phyloP scores from a whole-genome alignment of 2,329 filamentous ascomycete species.

The Plenodomus biglobosus region DNA sequence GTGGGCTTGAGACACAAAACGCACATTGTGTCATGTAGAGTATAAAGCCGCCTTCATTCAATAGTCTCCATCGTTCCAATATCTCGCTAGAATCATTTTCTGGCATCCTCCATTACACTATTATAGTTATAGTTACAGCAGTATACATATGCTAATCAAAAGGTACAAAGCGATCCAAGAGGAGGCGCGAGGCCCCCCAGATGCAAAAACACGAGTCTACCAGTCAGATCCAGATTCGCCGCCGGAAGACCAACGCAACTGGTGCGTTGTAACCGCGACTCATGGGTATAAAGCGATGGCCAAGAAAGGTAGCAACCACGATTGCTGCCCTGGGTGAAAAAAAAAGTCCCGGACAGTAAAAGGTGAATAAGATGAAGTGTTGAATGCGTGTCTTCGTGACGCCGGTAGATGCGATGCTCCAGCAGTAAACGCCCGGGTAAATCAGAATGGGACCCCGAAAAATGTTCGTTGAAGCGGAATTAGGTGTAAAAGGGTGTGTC shows the following conservation, averaged over 20 bases:
- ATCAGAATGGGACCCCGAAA: slow-evolving; percentile 7
- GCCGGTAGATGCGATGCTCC: slow-evolving; percentile 18
- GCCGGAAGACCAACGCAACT: slow-evolving; percentile 5
- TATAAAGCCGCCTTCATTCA: not conserved
- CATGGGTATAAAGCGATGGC: slow-evolving; percentile 20
- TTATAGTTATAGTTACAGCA: slow-evolving; percentile 31
- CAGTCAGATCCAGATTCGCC: not conserved
- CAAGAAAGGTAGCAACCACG: not conserved
- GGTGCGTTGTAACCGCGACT: slow-evolving; percentile 12
- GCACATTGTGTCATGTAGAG: not conserved
- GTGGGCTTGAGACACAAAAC: slow-evolving; percentile 2
- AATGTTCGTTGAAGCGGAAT: slow-evolving; percentile 11
- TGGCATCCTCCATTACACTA: slow-evolving; percentile 31
- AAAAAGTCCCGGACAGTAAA: slow-evolving; percentile 3
- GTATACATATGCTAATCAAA: slow-evolving; percentile 11
- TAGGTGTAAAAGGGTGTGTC: slow-evolving; percentile 13
- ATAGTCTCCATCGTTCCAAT: slow-evolving; percentile 1
- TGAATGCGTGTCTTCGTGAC: slow-evolving; percentile 23
- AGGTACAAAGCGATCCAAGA: slow-evolving; percentile 17
- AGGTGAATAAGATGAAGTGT: slow-evolving; percentile 14
- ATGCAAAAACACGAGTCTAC: not conserved
- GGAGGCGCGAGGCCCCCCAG: slow-evolving; percentile 9
- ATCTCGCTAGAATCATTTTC: slow-evolving; percentile 6
- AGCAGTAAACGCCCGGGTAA: slow-evolving; percentile 12
- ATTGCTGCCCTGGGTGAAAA: not conserved